Percentiles rank a stretch among this genome's conserved stretches.
These are phyloP conservation scores for Cinnamomum chago DNA, from an alignment of 164 flowering plant genomes.

Conservation along the genomic window DNA sequence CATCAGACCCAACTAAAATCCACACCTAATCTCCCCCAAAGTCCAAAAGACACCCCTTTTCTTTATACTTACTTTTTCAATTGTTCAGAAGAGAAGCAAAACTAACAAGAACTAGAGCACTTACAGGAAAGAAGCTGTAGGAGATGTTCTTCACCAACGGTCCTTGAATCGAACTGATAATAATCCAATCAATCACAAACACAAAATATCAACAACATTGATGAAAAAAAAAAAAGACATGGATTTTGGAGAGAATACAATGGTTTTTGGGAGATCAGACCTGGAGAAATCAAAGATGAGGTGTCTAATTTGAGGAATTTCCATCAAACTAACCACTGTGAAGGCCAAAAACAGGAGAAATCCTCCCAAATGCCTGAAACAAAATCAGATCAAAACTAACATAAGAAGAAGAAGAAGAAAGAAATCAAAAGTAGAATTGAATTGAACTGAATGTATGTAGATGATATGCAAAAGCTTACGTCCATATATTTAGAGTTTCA, in stretches of 20 bases:
- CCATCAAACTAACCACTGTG: constrained; percentile 53
- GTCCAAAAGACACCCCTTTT: too few relatives aligned
- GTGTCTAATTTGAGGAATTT: constrained; percentile 20
- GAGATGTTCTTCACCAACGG: constrained; percentile 23
- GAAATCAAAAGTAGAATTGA: not conserved
- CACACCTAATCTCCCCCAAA: too few relatives aligned
- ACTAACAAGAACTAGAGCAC: not conserved
- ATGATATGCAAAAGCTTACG: constrained; percentile 37
- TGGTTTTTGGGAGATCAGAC: constrained; percentile 2
- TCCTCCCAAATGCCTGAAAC: constrained; percentile 81
- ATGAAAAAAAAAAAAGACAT: not conserved
- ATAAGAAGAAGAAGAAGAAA: not conserved
- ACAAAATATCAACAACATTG: not conserved
- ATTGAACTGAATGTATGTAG: not conserved
- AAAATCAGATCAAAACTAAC: not conserved
- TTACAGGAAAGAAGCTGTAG: constrained; percentile 14
- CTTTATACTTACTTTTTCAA: too few relatives aligned
- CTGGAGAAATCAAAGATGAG: constrained; percentile 20
- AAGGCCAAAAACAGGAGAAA: constrained; percentile 58
- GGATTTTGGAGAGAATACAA: not conserved
- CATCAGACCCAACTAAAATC: not conserved
- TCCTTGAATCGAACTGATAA: constrained; percentile 13
- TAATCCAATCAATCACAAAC: not conserved
- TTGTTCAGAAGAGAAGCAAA: not conserved
- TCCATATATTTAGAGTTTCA: constrained; percentile 93